Evolutionary conservation across 73 alveolate species (phyloP), one percentile per base, ranked within the genome.

Genomic region (Loxodes magnus): DNA sequence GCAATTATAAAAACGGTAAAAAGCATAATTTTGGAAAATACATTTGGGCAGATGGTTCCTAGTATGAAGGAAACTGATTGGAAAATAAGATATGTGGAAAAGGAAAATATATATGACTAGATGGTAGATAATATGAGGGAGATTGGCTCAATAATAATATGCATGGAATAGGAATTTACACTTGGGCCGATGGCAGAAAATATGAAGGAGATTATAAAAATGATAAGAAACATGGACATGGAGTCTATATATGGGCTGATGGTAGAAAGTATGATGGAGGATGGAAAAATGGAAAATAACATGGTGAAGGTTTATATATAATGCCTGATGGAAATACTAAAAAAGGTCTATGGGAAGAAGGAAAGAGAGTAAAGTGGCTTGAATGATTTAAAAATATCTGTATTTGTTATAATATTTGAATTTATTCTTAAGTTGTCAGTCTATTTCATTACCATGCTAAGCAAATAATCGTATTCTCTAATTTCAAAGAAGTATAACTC

Each of bases 161-260:
- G 39, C 43, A 21, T 2, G 82, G 82, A 34, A 56, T 21, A 33
- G 82, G 82, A 27, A 44, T 56, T n/a, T 67, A 67, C 28, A 28
- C 61, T 39, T 67, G 42, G 67, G 43, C 15, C 19, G 73, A 48
- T 36, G 82, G 82, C 7, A 63, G 71, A 51, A 65, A 7, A 6
- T 80, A 51, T 54, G 44, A 49, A 58, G 94, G 94, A 12, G 79
- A 65, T 29, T 80, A 81, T 66, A 49, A 22, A 33, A 36, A 63
- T 23, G 85, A 76, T 35, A 33, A 35, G 38, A 80, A 68, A 56
- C 50, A 80, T 51, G 90, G 94, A 10, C 35, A 60, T 35, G 94
- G 94, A 4, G 12, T 30, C 3, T 76, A 69, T 70, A 67, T 26
- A 2, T 70, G 80, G 80, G 55, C 38, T 4, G 85, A 71, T 62